Evolutionary conservation across 1,284 basidiomycete species (phyloP), one percentile per base, ranked within the genome.

Genomic region (Omphalotus olearius): DNA sequence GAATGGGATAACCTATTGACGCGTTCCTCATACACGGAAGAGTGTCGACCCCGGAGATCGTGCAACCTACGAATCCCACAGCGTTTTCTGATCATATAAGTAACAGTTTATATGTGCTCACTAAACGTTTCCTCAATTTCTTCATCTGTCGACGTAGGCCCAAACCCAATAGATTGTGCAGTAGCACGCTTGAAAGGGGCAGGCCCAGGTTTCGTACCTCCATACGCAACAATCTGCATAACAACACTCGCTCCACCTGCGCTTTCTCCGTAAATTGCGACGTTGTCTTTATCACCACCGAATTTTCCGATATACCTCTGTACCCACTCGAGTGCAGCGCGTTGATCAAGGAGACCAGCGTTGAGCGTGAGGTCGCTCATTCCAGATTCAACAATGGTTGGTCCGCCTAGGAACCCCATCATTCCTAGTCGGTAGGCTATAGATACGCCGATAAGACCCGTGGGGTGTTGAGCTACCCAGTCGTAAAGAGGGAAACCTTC

Each of bases 301-400:
- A 76, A 76, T n/a, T 64, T 57, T 4, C 57, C 41, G 17, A 78
- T 74, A 55, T 76, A 65, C 11, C 69, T 57, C 50, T 76, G 69
- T 1, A 77, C 65, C 76, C 76, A 79, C 56, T 74, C 68, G 14
- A 78, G 56, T 0, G 68, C 76, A 0, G 70, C 71, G 4, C 72
- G 60, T 55, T 78, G 74, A 54, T 79, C 76, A 11, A 75, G 64
- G 4, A 79, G 63, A 0, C 76, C 76, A 5, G 65, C 64, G 54
- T 78, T 78, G 38, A 52, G 18, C 30, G 25, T 30, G 2, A 69
- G 67, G 46, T 70, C 63, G 23, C 61, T 56, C 25, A 53, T 51
- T 18, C 35, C 17, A 23, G 45, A 41, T n/a, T 33, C 25, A 9
- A 45, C 39, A 26, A 72, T 61, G 6, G 59, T 56, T 0, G 63